These are phyloP conservation scores for Chenopodium formosanum DNA, from an alignment of 148 eudicot genomes.

Conservation along the genomic window DNA sequence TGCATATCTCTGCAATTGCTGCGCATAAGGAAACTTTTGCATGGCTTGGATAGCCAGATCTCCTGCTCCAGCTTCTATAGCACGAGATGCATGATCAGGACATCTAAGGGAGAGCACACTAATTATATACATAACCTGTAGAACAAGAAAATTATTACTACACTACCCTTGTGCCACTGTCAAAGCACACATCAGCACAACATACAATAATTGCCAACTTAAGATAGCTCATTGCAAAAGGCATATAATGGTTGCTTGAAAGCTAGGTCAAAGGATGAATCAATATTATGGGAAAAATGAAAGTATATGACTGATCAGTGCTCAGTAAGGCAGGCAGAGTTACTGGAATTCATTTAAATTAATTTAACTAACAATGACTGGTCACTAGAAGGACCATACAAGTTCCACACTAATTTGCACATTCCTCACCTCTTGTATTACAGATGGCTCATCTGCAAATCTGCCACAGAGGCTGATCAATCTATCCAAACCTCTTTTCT, in stretches of 20 bases:
- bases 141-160: background rate
- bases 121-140: constrained; percentile 79
- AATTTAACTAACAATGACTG: background rate
- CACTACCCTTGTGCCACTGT: background rate
- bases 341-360: background rate
- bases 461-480: constrained; percentile 64
- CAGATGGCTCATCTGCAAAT: constrained; percentile 78
- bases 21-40: constrained; percentile 70
- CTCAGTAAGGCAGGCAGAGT: background rate
- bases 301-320: background rate
- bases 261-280: background rate
- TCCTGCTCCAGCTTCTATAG: constrained; percentile 96
- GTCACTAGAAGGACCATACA: background rate
- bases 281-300: too few species aligned
- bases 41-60: constrained; percentile 89
- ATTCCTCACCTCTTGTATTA: constrained; percentile 80
- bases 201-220: background rate
- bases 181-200: background rate
- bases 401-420: background rate
- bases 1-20: constrained; percentile 69
- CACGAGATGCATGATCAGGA: constrained; percentile 81
- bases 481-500: constrained; percentile 75
- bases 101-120: constrained; percentile 69
- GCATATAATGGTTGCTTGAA: background rate
- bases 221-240: background rate